These are phyloP conservation scores for Neonothopanus nambi DNA, from an alignment of 1,284 basidiomycete species.

Conservation along the genomic window DNA sequence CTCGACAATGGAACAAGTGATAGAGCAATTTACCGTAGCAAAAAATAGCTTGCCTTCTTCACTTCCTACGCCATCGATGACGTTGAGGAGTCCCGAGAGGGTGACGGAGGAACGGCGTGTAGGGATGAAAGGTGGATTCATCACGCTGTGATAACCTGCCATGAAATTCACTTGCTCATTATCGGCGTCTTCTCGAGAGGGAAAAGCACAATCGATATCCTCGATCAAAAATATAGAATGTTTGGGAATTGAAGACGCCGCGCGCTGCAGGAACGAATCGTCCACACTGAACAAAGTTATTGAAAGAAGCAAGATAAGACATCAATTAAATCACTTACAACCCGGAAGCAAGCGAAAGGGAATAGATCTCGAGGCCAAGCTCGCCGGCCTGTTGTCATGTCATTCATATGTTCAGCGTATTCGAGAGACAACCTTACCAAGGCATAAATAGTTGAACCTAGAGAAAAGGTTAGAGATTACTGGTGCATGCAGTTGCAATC, in stretches of 20 bases:
- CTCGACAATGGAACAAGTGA: background rate
- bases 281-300: slow-evolving; percentile 39
- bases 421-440: slow-evolving; percentile 32
- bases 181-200: slow-evolving; percentile 38
- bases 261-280: slow-evolving; percentile 44
- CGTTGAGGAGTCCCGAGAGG: slow-evolving; percentile 52
- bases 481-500: background rate
- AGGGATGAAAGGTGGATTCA: background rate
- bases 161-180: background rate
- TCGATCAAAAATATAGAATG: slow-evolving; percentile 52
- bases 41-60: slow-evolving; percentile 59
- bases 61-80: slow-evolving; percentile 55
- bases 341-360: slow-evolving; percentile 50
- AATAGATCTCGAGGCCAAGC: slow-evolving; percentile 59
- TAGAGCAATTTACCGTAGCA: slow-evolving; percentile 41
- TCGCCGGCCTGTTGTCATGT: slow-evolving; percentile 45
- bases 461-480: slow-evolving; percentile 10
- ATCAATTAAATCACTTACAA: slow-evolving; percentile 34
- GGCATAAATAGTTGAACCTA: slow-evolving; percentile 60
- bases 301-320: background rate
- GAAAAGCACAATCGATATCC: slow-evolving; percentile 59
- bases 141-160: background rate
- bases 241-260: slow-evolving; percentile 47
- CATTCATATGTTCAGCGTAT: background rate
- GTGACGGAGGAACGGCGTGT: slow-evolving; percentile 37